Evolutionary conservation across 148 eudicot genomes (phyloP), one percentile per base, ranked within the genome.

Genomic region (Fagopyrum tataricum): DNA sequence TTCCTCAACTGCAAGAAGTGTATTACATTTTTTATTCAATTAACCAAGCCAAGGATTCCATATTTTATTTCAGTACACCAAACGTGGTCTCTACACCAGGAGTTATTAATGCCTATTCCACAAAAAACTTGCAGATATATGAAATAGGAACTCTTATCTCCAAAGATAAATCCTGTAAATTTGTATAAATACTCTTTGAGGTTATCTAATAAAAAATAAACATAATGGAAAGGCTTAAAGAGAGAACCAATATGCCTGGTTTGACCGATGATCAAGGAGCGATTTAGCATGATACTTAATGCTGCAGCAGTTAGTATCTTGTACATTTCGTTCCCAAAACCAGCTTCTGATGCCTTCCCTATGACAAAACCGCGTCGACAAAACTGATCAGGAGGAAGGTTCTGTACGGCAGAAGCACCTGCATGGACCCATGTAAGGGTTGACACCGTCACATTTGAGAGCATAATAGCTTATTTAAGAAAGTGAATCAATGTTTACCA

Each of bases 181-280:
- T 31, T 31, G 37, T 31, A 31, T 31, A 31, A 31, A 31, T 31
- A 31, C 37, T 31, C 37, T 31, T 31, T 31, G 37, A 31, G 1
- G 37, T 31, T 31, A 31, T 31, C 37, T 1, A 31, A 31, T 31
- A 31, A 31, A 31, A 31, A n/a, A 67, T 46, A 71, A 59, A 41
- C 18, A 61, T 42, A 75, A 88, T 62, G 83, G 85, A 82, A 84
- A 85, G 89, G 90, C 84, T 75, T 87, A 86, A 86, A 86, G 89
- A 87, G 84, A 86, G 79, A 87, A 91, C 90, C 91, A 90, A 89
- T 86, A 87, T 93, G 94, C 98, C 98, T 93, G 87, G 92, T 86
- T 85, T 93, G 88, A 81, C 94, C 96, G 77, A 93, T 91, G 70
- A 93, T 90, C 77, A 93, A 81, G 37, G 98, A 93, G 46, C 98